These are phyloP conservation scores for Fistulina hepatica DNA, from an alignment of 1,284 basidiomycete genomes.

Conservation along the genomic window DNA sequence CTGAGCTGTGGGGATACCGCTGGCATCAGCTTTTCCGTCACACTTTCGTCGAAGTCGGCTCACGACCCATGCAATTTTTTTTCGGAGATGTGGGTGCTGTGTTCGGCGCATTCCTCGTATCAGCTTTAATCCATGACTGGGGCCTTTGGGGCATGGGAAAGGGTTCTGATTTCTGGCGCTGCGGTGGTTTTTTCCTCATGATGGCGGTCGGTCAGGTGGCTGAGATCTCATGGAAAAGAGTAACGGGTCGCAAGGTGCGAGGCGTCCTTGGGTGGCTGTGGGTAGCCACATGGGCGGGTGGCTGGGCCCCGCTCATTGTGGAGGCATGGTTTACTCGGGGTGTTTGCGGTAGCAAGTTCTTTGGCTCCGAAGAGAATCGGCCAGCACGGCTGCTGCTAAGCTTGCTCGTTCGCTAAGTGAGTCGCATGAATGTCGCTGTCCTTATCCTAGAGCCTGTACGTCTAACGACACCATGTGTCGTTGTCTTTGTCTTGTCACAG, in stretches of 20 bases:
- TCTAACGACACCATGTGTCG: too few relatives aligned
- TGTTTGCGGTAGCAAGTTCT: too few relatives aligned
- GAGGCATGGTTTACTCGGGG: not conserved
- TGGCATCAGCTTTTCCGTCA: conserved; percentile 47
- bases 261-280: not conserved
- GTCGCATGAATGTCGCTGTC: too few relatives aligned
- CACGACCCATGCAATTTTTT: conserved; percentile 28
- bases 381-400: too few relatives aligned
- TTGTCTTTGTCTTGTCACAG: too few relatives aligned
- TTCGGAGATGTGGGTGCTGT: conserved; percentile 37
- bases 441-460: too few relatives aligned
- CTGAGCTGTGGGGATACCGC: conserved; percentile 37
- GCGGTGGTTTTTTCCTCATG: conserved; percentile 46
- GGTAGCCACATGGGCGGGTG: not conserved
- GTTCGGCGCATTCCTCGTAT: conserved; percentile 45
- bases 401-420: too few relatives aligned
- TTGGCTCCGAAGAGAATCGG: too few relatives aligned
- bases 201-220: conserved; percentile 40
- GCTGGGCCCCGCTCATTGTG: not conserved
- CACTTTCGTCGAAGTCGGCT: conserved; percentile 33
- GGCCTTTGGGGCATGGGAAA: conserved; percentile 49
- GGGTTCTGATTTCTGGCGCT: conserved; percentile 33
- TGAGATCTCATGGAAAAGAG: conserved; percentile 22
- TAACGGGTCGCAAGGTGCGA: not conserved
- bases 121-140: conserved; percentile 44